Base-by-base conservation (phyloP, 345 rosid genomes). In the Mangifera indica region DNA sequence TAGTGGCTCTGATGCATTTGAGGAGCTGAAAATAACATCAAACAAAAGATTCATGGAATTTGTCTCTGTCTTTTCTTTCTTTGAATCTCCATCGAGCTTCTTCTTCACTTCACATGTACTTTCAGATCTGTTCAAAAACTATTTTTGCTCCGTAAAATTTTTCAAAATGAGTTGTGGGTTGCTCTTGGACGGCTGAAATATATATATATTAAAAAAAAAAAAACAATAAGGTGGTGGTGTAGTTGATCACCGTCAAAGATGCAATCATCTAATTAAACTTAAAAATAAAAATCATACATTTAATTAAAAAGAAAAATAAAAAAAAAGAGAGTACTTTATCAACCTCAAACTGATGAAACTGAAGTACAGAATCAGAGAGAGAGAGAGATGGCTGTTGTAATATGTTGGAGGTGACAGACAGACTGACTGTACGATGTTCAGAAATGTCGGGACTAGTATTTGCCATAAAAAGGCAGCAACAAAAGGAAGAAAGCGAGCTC, bases 361-460 rank as follows among this genome's bases (percentile, higher is more conserved):
- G 17, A 26, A 24, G 64, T 57, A 42, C 67, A 48, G 29, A 40
- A 54, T 40, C 54, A 45, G 25, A 63, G 58, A 12, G 64, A 63
- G 58, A 12, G 64, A 53, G 71, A 59, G 34, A n/a, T 68, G 9
- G 77, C 69, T 32, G 53, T 49, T 15, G 17, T 49, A 37, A 37
- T 52, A 53, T 53, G 2, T 12, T 52, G 60, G 48, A 46, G 56
- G 56, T 59, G 74, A 59, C 62, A 42, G 70, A 75, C 65, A 73
- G 71, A 59, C 13, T 26, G 75, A 14, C 52, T 72, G 79, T 83
- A 81, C 85, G 82, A 79, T 77, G 77, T 67, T 64, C 87, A 83
- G 88, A 82, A 74, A 71, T 77, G 84, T 80, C 82, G 73, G 85
- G 48, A n/a, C 57, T 59, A 26, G 45, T 22, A 24, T 37, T 69